Evolutionary conservation across 2,329 filamentous ascomycete species (phyloP).

Genomic region (Tolypocladium ophioglossoides): DNA sequence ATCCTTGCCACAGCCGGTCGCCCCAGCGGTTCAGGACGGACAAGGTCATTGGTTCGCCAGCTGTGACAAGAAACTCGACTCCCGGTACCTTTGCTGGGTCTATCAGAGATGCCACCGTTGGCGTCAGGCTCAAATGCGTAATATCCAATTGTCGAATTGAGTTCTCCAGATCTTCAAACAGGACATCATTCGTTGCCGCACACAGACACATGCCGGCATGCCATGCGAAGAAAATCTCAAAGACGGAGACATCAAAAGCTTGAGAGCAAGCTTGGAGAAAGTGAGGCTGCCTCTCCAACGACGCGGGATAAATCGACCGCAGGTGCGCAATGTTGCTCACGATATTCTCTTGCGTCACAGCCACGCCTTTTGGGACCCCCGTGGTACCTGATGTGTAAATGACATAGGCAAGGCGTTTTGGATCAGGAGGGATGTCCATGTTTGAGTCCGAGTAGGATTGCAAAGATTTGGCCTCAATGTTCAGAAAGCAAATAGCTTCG

Average conservation of each 20-base stretch:
- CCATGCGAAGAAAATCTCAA: conserved; percentile 86
- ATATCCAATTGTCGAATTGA: conserved; percentile 52
- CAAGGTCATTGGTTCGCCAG: conserved; percentile 69
- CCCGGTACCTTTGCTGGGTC: conserved; percentile 55
- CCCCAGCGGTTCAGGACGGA: conserved; percentile 62
- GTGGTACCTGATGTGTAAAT: conserved; percentile 82
- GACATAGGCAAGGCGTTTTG: conserved; percentile 56
- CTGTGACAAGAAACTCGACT: conserved; percentile 68
- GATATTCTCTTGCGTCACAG: conserved; percentile 67
- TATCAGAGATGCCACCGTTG: conserved; percentile 72
- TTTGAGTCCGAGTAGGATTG: conserved; percentile 23
- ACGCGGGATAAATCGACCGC: conserved; percentile 52
- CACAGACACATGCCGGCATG: conserved; percentile 68
- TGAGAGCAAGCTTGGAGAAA: conserved; percentile 76
- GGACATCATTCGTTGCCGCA: conserved; percentile 59
- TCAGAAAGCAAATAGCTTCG: conserved; percentile 14
- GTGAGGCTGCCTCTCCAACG: conserved; percentile 31
- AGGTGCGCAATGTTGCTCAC: conserved; percentile 64
- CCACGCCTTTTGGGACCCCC: conserved; percentile 68
- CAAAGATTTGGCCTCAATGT: conserved; percentile 21
- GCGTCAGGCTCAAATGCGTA: conserved; percentile 78
- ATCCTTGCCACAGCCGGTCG: conserved; percentile 63
- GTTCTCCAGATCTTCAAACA: conserved; percentile 62
- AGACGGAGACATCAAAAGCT: conserved; percentile 79
- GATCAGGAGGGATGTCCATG: conserved; percentile 24